Conservation (phyloP, 371 early-diverging fungal species). For the Zychaea mexicana region DNA sequence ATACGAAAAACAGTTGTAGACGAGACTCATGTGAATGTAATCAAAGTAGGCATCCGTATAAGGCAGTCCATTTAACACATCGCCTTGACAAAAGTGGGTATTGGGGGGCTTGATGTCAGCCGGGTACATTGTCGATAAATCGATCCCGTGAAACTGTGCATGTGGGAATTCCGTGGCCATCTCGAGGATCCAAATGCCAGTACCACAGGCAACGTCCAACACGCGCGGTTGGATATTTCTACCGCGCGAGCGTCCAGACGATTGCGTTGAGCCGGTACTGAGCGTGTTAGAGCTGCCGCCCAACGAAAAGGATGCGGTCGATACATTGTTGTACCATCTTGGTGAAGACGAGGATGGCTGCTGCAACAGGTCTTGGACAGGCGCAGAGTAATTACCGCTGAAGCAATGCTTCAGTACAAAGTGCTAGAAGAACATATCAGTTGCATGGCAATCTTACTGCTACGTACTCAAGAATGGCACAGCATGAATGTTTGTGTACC, state of each 20-base stretch:
- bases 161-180: conserved; percentile 60
- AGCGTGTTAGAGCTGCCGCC: background rate
- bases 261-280: background rate
- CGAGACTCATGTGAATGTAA: conserved; percentile 55
- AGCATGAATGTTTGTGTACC: too few relatives aligned
- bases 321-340: background rate
- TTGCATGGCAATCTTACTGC: too few relatives aligned
- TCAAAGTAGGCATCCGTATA: conserved; percentile 57
- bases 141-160: conserved; percentile 53
- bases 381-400: conserved; percentile 40
- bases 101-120: conserved; percentile 53
- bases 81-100: conserved; percentile 42
- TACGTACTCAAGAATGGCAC: too few relatives aligned
- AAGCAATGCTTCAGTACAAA: conserved; percentile 42
- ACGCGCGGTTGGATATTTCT: conserved; percentile 22
- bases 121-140: conserved; percentile 57
- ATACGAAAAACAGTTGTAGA: conserved; percentile 39
- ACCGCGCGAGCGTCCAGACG: background rate
- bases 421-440: conserved; percentile 37
- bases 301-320: background rate
- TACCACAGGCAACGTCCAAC: conserved; percentile 47
- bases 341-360: background rate
- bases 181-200: conserved; percentile 55
- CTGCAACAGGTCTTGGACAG: conserved; percentile 37
- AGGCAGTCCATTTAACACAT: conserved; percentile 55